phyloP scores from a whole-genome alignment of 805 yeast species.

The Ogataea nakhonphanomensis region DNA sequence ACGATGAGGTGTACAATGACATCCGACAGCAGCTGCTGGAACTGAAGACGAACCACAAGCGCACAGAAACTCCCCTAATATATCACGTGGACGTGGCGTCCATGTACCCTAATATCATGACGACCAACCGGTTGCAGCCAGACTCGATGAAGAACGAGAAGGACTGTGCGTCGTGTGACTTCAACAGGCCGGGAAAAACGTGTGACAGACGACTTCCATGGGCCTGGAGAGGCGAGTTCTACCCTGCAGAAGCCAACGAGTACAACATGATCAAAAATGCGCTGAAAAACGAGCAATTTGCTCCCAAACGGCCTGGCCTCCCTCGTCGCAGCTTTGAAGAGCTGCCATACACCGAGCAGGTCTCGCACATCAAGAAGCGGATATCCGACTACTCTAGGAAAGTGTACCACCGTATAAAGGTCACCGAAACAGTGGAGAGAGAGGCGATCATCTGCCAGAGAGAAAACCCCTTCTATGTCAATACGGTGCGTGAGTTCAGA shows the following conservation, averaged over 20 bases:
- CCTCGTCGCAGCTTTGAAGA: constrained; percentile 71
- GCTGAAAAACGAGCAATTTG: constrained; percentile 72
- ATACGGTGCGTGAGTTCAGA: constrained; percentile 91
- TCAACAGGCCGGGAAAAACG: constrained; percentile 88
- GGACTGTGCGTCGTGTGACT: constrained; percentile 97
- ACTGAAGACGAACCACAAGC: constrained; percentile 55
- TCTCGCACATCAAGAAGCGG: constrained; percentile 67
- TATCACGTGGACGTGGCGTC: constrained; percentile 99
- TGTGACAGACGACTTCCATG: constrained; percentile 92
- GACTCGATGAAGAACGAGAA: constrained; percentile 95
- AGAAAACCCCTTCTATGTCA: constrained; percentile 94
- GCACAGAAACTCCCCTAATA: constrained; percentile 79
- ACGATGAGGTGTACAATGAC: constrained; percentile 64
- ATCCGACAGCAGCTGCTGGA: constrained; percentile 55
- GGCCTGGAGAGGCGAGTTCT: constrained; percentile 98
- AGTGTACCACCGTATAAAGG: constrained; percentile 76
- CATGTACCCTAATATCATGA: constrained; percentile 99
- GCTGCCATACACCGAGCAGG: constrained; percentile 74
- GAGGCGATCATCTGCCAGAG: constrained; percentile 96
- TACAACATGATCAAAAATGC: constrained; percentile 87
- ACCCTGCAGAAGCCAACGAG: constrained; percentile 87
- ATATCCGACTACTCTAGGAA: constrained; percentile 81
- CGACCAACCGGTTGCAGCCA: constrained; percentile 94
- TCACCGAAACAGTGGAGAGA: constrained; percentile 78
- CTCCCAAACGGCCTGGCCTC: constrained; percentile 52